Conservation (phyloP, 352 stramenopile genomes). For the Globisporangium irregulare region DNA sequence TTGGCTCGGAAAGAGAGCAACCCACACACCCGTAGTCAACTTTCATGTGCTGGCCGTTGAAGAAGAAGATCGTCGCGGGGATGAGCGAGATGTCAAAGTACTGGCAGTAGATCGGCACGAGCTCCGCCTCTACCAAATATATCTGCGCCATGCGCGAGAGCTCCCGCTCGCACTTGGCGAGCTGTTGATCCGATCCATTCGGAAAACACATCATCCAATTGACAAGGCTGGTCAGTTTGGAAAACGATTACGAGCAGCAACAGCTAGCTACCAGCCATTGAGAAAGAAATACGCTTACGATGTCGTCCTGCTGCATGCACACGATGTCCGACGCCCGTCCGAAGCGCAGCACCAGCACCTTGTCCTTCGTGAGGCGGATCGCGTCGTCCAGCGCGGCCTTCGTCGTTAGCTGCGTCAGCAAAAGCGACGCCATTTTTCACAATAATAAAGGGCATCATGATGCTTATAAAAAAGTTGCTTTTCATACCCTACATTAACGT, state of each 20-base stretch:
- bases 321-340: slow-evolving; percentile 55
- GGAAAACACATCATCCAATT: neutral
- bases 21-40: slow-evolving; percentile 76
- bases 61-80: slow-evolving; percentile 84
- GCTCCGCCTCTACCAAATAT: slow-evolving; percentile 69
- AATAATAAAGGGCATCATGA: neutral
- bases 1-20: neutral
- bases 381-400: slow-evolving; percentile 75
- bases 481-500: neutral
- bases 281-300: slow-evolving; percentile 36
- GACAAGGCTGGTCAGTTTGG: neutral
- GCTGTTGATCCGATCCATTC: slow-evolving; percentile 26
- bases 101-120: slow-evolving; percentile 77
- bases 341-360: slow-evolving; percentile 83
- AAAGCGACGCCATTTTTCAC: slow-evolving; percentile 54
- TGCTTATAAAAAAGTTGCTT: neutral
- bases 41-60: slow-evolving; percentile 89
- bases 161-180: slow-evolving; percentile 70
- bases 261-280: neutral
- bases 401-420: slow-evolving; percentile 59
- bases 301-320: slow-evolving; percentile 84
- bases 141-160: slow-evolving; percentile 80
- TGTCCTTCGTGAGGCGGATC: slow-evolving; percentile 77
- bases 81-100: slow-evolving; percentile 90
- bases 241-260: neutral